phyloP scores from a whole-genome alignment of 768 basidiomycete genomes.

The Hirschioporus abietinus region DNA sequence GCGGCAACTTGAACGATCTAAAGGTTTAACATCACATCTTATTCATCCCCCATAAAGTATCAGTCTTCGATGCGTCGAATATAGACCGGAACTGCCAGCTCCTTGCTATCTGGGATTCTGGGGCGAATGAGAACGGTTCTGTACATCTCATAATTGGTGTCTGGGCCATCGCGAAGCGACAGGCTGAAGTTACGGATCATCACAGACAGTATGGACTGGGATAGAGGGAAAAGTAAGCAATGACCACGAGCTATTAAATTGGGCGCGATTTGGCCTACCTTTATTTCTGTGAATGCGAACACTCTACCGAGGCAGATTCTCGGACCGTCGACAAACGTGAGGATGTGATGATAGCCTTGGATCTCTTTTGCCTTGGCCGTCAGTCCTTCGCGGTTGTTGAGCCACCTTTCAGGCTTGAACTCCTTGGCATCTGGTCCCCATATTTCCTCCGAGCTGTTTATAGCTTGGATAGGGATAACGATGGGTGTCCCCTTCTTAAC shows the following conservation, averaged over 20 bases:
- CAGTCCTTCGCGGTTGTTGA: constrained; percentile 12
- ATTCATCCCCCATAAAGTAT: background rate
- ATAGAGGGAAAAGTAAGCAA: background rate
- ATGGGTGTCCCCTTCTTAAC: constrained; percentile 15
- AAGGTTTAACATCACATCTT: too few relatives aligned
- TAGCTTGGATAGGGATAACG: constrained; percentile 14
- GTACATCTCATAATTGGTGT: constrained; percentile 26
- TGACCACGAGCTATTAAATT: background rate
- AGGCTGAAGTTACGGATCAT: constrained; percentile 38
- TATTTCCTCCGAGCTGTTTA: constrained; percentile 20
- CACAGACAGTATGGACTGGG: constrained; percentile 35
- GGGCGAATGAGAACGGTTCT: constrained; percentile 30
- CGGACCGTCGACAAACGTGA: constrained; percentile 26
- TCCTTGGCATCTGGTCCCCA: constrained; percentile 25
- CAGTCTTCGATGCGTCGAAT: constrained; percentile 18
- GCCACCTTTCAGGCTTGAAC: constrained; percentile 22
- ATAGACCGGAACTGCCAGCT: constrained; percentile 25
- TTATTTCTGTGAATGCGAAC: constrained; percentile 24
- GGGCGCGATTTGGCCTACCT: constrained; percentile 13
- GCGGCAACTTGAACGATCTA: too few relatives aligned
- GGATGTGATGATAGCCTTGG: constrained; percentile 23
- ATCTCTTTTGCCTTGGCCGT: constrained; percentile 17
- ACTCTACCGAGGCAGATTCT: constrained; percentile 23
- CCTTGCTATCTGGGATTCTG: constrained; percentile 27
- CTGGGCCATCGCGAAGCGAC: constrained; percentile 35